Conservation (phyloP, 768 basidiomycete genomes). For the Lactarius deliciosus region DNA sequence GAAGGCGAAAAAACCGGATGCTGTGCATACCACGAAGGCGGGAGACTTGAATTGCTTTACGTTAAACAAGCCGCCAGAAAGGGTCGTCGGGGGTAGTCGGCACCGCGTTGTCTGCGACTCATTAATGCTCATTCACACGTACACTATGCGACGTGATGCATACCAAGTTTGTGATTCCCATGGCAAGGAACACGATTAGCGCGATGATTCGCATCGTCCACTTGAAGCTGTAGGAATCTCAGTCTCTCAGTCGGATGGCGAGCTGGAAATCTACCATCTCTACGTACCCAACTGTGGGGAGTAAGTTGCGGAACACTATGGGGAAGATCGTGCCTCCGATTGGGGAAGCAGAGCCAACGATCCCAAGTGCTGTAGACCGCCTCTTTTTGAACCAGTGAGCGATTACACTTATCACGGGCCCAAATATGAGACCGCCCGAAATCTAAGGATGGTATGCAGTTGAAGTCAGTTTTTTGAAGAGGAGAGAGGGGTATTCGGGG, state of each 20-base stretch:
- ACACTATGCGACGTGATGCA: constrained; percentile 17
- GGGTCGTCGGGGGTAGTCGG: constrained; percentile 53
- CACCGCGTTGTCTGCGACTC: constrained; percentile 37
- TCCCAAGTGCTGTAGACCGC: constrained; percentile 57
- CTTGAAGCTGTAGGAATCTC: constrained; percentile 50
- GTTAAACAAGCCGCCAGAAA: constrained; percentile 59
- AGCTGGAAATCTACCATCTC: background rate
- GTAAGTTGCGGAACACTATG: constrained; percentile 54
- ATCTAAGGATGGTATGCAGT: constrained; percentile 26
- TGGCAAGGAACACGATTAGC: constrained; percentile 53
- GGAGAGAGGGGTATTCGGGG: no score
- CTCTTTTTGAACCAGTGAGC: constrained; percentile 73
- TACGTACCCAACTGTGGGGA: constrained; percentile 53
- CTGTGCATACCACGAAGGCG: constrained; percentile 57
- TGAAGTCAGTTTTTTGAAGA: background rate
- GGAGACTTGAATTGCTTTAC: constrained; percentile 53
- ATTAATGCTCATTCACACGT: constrained; percentile 16
- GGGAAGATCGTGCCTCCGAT: constrained; percentile 70
- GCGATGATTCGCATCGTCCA: constrained; percentile 77
- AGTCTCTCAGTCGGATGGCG: constrained; percentile 6
- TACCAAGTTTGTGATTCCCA: constrained; percentile 57
- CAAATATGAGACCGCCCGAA: constrained; percentile 55
- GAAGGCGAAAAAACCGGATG: constrained; percentile 55
- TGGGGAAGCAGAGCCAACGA: constrained; percentile 64
- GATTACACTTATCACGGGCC: constrained; percentile 56